Percentiles rank a stretch among this genome's conserved stretches.
These are phyloP conservation scores for Tetracladium maxilliforme DNA, from an alignment of 2,329 filamentous ascomycete genomes.

Conservation along the genomic window DNA sequence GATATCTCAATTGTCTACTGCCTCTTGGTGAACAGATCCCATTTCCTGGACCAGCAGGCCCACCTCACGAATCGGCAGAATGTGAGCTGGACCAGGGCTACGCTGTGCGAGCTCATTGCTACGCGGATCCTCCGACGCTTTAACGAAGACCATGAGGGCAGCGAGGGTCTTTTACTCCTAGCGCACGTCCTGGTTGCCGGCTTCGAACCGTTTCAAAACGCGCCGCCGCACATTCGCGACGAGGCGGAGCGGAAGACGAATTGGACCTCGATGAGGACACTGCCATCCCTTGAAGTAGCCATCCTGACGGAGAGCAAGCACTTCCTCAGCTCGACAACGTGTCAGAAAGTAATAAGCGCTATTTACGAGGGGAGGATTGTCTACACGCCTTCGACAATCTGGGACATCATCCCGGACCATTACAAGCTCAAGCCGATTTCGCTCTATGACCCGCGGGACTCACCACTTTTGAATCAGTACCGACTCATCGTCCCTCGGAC, in stretches of 20 bases:
- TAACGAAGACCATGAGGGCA: conserved; percentile 61
- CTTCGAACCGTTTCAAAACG: conserved; percentile 77
- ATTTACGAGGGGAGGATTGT: conserved; percentile 71
- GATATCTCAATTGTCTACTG: conserved; percentile 80
- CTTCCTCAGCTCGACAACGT: conserved; percentile 64
- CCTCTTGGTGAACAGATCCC: conserved; percentile 65
- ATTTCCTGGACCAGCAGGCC: conserved; percentile 66
- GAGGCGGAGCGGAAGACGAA: conserved; percentile 29
- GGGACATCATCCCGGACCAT: conserved; percentile 73
- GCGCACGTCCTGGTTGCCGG: conserved; percentile 71
- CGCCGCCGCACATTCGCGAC: conserved; percentile 49
- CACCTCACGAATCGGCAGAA: conserved; percentile 67
- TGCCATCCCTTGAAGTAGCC: conserved; percentile 70
- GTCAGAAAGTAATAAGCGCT: conserved; percentile 68
- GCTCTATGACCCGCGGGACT: conserved; percentile 63
- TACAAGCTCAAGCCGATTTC: conserved; percentile 77
- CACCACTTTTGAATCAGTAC: conserved; percentile 70
- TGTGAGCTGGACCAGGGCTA: conserved; percentile 64
- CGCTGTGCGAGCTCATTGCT: conserved; percentile 68
- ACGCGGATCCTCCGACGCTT: conserved; percentile 65
- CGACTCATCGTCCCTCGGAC: conserved; percentile 71
- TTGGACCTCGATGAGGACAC: conserved; percentile 35
- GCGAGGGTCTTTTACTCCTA: conserved; percentile 55
- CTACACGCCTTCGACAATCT: conserved; percentile 68
- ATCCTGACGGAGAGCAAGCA: conserved; percentile 71